Base-by-base conservation (phyloP, 2,329 filamentous ascomycete species). In the Aspergillus ibericus region DNA sequence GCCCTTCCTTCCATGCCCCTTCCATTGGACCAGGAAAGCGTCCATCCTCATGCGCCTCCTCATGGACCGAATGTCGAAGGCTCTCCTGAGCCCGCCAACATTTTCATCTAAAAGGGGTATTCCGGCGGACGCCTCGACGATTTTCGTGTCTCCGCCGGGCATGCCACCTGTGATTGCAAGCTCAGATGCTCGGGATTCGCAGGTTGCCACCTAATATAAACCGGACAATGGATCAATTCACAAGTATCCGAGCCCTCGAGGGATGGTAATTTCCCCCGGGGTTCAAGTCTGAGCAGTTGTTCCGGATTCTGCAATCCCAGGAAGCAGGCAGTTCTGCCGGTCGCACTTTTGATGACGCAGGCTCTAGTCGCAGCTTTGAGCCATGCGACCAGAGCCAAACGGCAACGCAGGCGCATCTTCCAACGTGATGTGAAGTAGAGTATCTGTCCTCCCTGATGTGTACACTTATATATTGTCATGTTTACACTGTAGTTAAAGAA, bases 1-100 rank as follows among this genome's bases (percentile, higher is more conserved):
- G 69, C 69, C 29, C 66, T 72, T 59, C 68, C 70, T n/a, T 56
- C 60, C 16, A 51, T 69, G 36, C 58, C 59, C 34, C 51, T 57
- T 40, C 62, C 63, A 27, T 48, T 50, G 34, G 53, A 53, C 36
- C 25, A 9, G 18, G 20, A 13, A 29, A n/a, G 18, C 8, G 7
- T 29, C 10, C 44, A 48, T 16, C 44, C 15, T 12, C 7, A 47
- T n/a, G n/a, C n/a, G n/a, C n/a, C n/a, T n/a, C n/a, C n/a, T n/a
- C n/a, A n/a, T n/a, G n/a, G n/a, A n/a, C n/a, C n/a, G n/a, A n/a
- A n/a, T 25, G 13, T n/a, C 42, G 42, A n/a, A 10, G 15, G 16
- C 16, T 9, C 15, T 15, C 9, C 36, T 20, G 36, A 47, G 5
- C 15, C 22, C 25, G 20, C 20, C 42, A 47, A n/a, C 12, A 25